Base-by-base conservation (phyloP, 1,284 basidiomycete genomes). In the Pyrrhoderma lamaoense region DNA sequence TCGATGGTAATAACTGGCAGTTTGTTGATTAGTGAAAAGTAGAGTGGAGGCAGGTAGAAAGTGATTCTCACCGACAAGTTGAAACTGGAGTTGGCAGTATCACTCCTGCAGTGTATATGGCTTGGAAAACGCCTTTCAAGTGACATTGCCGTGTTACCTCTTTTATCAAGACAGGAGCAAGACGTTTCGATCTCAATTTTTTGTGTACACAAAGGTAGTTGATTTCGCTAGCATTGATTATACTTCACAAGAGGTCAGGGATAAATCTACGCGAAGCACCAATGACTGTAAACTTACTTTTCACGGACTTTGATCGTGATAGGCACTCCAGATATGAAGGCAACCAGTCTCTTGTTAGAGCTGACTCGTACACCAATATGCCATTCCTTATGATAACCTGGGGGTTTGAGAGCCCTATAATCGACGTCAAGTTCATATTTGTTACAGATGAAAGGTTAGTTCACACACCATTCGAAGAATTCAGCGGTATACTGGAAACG, bases 131-230 rank as follows among this genome's bases (percentile, higher is more conserved):
- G 45, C 93, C 89, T 56, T 82, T 79, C 16, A 98, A 73, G 66
- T 99, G 84, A 57, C 91, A 90, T 62, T 91, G 89, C 14, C 96
- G 80, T 0, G 96, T 99, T 23, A 99, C 89, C 67, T 99, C 96
- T 67, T 98, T 97, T 72, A 99, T 99, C 47, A 99, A 77, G 22
- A 99, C 90, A 0, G 96, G 96, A 0, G 96, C 88, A 16, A 99
- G 76, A 34, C 96, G 88, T 67, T 98, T 99, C 3, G 92, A 90
- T 11, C 96, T 85, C 44, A 99, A 72, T 68, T 97, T 97, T 72
- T 99, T 99, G 77, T 98, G 95, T 2, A 98, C 85, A 62, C 93
- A 97, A 46, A 99, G 82, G 68, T 94, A 99, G 69, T 99, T 99
- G 72, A 99, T 95, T 69, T 99, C 96, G 61, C 85, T 84, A 34